Base-by-base conservation (phyloP, 352 stramenopile genomes). In the Phytophthora hybrid region DNA sequence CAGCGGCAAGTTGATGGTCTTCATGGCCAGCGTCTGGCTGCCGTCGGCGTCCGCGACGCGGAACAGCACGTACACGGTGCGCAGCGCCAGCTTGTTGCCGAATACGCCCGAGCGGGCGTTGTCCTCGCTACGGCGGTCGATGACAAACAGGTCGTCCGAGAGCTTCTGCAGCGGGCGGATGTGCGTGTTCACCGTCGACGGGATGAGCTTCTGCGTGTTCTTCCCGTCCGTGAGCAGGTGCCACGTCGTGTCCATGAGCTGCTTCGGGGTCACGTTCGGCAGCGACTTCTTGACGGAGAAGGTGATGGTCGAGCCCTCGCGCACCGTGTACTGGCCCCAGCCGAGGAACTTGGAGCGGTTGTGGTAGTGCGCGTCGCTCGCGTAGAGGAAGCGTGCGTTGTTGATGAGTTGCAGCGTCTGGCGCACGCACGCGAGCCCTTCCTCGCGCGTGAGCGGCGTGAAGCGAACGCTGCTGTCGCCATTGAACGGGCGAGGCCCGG, bases 211-310 rank as follows among this genome's bases (percentile, higher is more conserved):
- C 31, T 69, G 56, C 21, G 82, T 79, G 37, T 73, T 73, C 13
- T 62, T 53, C 5, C 31, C 69, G 68, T 90, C 76, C 9, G 75
- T 84, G 4, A 87, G 55, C 13, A 87, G 47, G n/a, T 76, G 39
- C 82, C 82, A 92, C 18, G 80, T 81, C 10, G 63, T 72, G 16
- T 59, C 61, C 51, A 79, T 71, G 34, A 90, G 66, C 32, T 71
- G 53, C 3, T 39, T 39, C 1, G 79, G 69, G 2, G 61, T 73
- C 53, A 74, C 66, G 49, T 82, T 73, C 18, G 29, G 21, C 18
- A 92, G 64, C 26, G 55, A 59, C 60, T 92, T 90, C 41, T 84
- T 71, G 21, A 89, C 76, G 0, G 76, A 74, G 56, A 92, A 92
- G 18, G 73, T 83, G 64, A 90, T 83, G 16, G 79, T 83, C 23